These are phyloP conservation scores for Tetratostichococcus sp. DNA, from an alignment of 139 green algal genomes.

Conservation along the genomic window DNA sequence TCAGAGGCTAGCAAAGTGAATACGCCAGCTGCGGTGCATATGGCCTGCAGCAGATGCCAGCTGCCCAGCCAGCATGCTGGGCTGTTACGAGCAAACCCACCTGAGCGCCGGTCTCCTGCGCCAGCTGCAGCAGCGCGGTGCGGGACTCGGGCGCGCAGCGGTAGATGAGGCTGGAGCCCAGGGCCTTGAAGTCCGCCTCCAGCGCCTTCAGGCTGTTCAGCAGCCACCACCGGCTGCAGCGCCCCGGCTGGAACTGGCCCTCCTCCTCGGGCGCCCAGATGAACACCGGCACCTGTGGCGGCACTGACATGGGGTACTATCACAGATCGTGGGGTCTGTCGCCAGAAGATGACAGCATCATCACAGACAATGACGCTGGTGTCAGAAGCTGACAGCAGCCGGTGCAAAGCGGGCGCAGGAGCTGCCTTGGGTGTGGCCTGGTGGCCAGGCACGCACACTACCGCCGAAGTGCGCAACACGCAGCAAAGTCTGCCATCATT, in stretches of 20 bases:
- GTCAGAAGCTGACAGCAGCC: no score
- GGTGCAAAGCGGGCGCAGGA: no score
- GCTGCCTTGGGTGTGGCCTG: no score
- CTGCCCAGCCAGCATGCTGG: background rate
- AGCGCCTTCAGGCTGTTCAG: slow-evolving; percentile 48
- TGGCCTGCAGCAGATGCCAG: no score
- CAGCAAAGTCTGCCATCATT: no score
- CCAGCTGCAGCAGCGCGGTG: slow-evolving; percentile 48
- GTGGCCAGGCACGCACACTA: no score
- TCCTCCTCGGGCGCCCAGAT: slow-evolving; percentile 91
- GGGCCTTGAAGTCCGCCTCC: slow-evolving; percentile 44
- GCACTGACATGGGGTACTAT: no score
- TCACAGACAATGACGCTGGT: no score
- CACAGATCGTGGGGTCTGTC: background rate
- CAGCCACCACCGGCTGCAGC: slow-evolving; percentile 73
- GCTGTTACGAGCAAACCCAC: background rate
- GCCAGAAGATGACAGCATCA: background rate
- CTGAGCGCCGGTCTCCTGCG: slow-evolving; percentile 48
- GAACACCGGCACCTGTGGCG: slow-evolving; percentile 73
- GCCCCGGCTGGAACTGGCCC: slow-evolving; percentile 88
- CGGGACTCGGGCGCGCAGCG: slow-evolving; percentile 47
- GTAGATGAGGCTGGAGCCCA: slow-evolving; percentile 70
- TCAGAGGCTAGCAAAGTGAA: no score
- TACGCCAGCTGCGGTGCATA: no score
- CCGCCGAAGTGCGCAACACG: no score